Conservation (phyloP, 2,329 filamentous ascomycete species). For the Madurella fahalii region DNA sequence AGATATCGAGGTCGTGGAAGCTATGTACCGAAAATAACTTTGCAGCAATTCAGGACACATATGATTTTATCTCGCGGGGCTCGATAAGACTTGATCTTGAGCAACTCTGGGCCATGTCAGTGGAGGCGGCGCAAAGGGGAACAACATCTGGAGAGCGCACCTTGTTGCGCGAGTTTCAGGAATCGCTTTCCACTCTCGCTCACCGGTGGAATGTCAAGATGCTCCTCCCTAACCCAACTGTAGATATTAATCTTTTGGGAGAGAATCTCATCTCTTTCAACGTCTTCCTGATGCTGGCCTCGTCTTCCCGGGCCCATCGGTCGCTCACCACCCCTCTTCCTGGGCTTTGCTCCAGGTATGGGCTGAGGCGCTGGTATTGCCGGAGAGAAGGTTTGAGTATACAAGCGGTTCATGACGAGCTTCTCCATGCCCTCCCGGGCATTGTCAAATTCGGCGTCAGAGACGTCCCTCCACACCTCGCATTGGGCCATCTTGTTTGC, state of each 20-base stretch:
- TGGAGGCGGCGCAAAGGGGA: background rate
- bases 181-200: constrained; percentile 86
- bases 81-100: constrained; percentile 95
- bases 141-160: constrained; percentile 36
- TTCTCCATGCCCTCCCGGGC: constrained; percentile 99
- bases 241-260: constrained; percentile 97
- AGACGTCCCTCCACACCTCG: constrained; percentile 93
- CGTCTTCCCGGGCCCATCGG: constrained; percentile 75
- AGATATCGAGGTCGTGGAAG: accelerated
- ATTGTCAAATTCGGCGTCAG: constrained; percentile 96
- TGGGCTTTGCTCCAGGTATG: constrained; percentile 63
- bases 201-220: constrained; percentile 84
- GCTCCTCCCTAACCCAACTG: constrained; percentile 87
- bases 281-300: constrained; percentile 96
- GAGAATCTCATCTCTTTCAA: constrained; percentile 92
- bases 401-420: constrained; percentile 95
- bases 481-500: constrained; percentile 97
- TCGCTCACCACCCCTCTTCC: constrained; percentile 63
- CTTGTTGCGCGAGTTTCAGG: constrained; percentile 82
- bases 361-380: constrained; percentile 80
- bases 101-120: constrained; percentile 60
- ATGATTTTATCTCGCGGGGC: constrained; percentile 99
- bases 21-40: constrained; percentile 86
- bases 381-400: constrained; percentile 93
- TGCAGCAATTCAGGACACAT: constrained; percentile 96